Evolutionary conservation across 805 yeast species (phyloP), one percentile per base, ranked within the genome.

Genomic region (Metschnikowia similis): DNA sequence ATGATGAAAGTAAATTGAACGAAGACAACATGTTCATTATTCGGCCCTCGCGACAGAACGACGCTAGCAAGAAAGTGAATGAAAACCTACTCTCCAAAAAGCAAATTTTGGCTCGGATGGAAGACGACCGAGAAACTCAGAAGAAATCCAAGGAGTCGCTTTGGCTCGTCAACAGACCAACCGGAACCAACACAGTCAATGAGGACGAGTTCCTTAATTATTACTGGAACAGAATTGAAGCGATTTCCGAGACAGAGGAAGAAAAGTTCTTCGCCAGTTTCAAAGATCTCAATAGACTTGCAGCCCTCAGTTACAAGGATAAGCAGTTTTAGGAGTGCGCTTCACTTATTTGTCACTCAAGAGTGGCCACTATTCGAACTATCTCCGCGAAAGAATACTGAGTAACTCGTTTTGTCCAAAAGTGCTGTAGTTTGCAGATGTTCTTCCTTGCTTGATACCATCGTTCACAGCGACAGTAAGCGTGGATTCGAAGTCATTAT

Each of bases 101-200:
- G 42, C 89, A 85, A 56, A 82, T 87, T 14, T 63, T 89, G 14
- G 76, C 81, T 35, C 72, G 98, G 52, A 89, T 92, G 84, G 97
- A 92, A 63, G 91, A 85, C 54, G 98, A 92, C 64, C 74, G 99
- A 57, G 99, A 92, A 64, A 74, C 96, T 41, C 90, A 89, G 61
- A 92, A 92, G 63, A 77, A 87, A 55, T 79, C 86, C 11, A 89
- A 91, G 58, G 97, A 92, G 60, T 80, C 77, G 9, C 72, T 83
- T 21, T 89, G 97, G 96, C 77, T 83, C 8, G 82, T 85, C 0
- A 75, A 74, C 31, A 66, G 87, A 51, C 72, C 76, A 0, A 65
- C 65, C 11, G 73, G 66, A 1, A 45, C 66, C 4, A 63, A 48
- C 41, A 59, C 53, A 32, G 74, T 66, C 52, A 73, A 67, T 4